A percentile compares a stretch with the other conserved stretches of the same genome.
phyloP scores from a whole-genome alignment of 2,329 filamentous ascomycete species.

The Bipolaris gigantea region DNA sequence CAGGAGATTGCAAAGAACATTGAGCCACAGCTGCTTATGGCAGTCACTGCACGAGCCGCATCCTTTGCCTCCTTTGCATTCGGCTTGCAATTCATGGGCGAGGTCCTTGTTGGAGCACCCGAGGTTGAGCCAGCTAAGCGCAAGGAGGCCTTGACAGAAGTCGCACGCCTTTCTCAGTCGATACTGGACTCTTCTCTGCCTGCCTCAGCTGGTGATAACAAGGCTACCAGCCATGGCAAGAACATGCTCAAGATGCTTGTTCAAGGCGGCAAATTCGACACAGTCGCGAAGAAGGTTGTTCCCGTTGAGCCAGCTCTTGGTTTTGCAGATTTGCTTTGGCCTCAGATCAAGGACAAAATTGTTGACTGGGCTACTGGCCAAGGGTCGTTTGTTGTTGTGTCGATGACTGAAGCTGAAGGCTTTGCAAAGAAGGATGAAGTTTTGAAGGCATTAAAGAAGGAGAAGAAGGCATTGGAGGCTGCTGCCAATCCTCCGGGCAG shows the following conservation, averaged over 20 bases:
- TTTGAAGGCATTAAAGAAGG: slow-evolving; percentile 69
- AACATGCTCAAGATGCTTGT: slow-evolving; percentile 91
- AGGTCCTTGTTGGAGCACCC: slow-evolving; percentile 74
- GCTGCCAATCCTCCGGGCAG: slow-evolving; percentile 58
- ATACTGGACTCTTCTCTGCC: slow-evolving; percentile 43
- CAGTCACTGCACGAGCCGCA: slow-evolving; percentile 68
- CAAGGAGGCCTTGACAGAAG: slow-evolving; percentile 66
- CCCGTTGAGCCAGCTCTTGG: slow-evolving; percentile 74
- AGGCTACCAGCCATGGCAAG: slow-evolving; percentile 66
- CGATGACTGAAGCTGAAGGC: slow-evolving; percentile 71
- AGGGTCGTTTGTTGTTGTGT: slow-evolving; percentile 84
- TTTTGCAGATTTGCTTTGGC: slow-evolving; percentile 82
- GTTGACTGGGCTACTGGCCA: slow-evolving; percentile 83
- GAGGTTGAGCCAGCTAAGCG: slow-evolving; percentile 67
- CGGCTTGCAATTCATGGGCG: slow-evolving; percentile 82
- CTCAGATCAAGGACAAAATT: slow-evolving; percentile 72
- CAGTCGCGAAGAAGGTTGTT: slow-evolving; percentile 67
- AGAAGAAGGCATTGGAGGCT: slow-evolving; percentile 69
- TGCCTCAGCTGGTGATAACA: slow-evolving; percentile 25
- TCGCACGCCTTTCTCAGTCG: slow-evolving; percentile 51
- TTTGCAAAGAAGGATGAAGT: slow-evolving; percentile 70
- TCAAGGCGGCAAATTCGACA: slow-evolving; percentile 84
- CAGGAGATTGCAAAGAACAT: slow-evolving; percentile 75
- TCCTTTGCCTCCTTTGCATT: slow-evolving; percentile 75
- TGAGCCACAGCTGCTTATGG: slow-evolving; percentile 73